These are phyloP conservation scores for Exophiala mesophila DNA, from an alignment of 2,329 filamentous ascomycete species.

Conservation along the genomic window DNA sequence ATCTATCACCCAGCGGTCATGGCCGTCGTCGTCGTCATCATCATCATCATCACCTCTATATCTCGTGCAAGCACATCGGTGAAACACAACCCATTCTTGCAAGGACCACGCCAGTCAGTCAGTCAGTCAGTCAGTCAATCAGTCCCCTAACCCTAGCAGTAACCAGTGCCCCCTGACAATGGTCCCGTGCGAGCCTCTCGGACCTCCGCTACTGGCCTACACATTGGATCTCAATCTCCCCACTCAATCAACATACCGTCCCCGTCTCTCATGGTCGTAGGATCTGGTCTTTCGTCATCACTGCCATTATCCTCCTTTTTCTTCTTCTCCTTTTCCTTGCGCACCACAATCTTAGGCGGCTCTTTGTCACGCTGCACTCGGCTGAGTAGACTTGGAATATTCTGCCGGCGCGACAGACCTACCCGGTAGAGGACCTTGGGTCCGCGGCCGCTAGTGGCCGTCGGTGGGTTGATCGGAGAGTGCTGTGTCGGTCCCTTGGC, in stretches of 20 bases:
- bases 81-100: no score
- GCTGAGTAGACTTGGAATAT: constrained; percentile 26
- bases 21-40: no score
- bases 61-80: no score
- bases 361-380: constrained; percentile 25
- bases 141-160: background rate
- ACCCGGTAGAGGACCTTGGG: constrained; percentile 21
- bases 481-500: constrained; percentile 21
- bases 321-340: constrained; percentile 25
- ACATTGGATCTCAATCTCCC: constrained; percentile 18
- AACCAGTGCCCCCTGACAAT: no score
- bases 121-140: background rate
- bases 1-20: no score
- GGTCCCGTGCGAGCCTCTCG: no score
- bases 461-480: constrained; percentile 24
- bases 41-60: no score
- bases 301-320: constrained; percentile 15
- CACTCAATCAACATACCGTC: constrained; percentile 27
- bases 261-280: constrained; percentile 20
- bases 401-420: constrained; percentile 24
- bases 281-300: constrained; percentile 14
- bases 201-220: background rate
- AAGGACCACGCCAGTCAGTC: no score
- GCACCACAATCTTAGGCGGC: constrained; percentile 22
- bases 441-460: background rate